phyloP scores from a whole-genome alignment of 257 asterid genomes.

The Solanum okadae region DNA sequence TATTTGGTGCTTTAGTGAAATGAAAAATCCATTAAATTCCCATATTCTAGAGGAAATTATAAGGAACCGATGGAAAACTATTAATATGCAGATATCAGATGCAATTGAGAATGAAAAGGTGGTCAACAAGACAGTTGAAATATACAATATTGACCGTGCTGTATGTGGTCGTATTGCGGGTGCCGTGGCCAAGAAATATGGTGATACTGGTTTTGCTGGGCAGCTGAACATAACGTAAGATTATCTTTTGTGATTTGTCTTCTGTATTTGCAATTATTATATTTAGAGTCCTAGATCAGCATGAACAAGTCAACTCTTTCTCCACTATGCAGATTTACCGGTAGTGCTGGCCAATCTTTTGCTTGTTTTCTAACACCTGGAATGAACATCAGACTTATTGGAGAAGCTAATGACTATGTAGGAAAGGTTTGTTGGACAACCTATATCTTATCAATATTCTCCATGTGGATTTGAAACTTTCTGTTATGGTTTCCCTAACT shows the following conservation, averaged over 20 bases:
- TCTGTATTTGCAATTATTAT: not conserved
- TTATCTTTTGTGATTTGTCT: not conserved
- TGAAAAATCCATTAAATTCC: not conserved
- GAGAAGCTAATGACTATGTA: constrained; percentile 96
- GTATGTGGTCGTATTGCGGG: constrained; percentile 99
- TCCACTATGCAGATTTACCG: constrained; percentile 53
- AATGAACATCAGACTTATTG: constrained; percentile 85
- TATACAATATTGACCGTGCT: constrained; percentile 95
- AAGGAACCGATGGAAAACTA: not conserved
- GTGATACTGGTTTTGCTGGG: constrained; percentile 97
- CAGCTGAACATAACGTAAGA: constrained; percentile 77
- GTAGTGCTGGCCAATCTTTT: constrained; percentile 98
- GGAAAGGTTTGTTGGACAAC: constrained; percentile 57
- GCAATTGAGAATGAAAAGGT: constrained; percentile 85
- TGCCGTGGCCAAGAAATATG: constrained; percentile 86
- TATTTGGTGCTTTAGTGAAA: not conserved
- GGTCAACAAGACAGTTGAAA: constrained; percentile 57
- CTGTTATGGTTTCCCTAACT: not conserved
- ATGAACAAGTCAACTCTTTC: not conserved
- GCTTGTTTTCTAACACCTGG: constrained; percentile 95
- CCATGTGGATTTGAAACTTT: not conserved
- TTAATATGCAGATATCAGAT: constrained; percentile 46
- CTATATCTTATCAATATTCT: not conserved
- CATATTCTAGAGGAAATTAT: not conserved
- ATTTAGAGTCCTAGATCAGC: not conserved